Evolutionary conservation across 2,329 filamentous ascomycete species (phyloP).

Genomic region (Ophiostoma triangulosporum): DNA sequence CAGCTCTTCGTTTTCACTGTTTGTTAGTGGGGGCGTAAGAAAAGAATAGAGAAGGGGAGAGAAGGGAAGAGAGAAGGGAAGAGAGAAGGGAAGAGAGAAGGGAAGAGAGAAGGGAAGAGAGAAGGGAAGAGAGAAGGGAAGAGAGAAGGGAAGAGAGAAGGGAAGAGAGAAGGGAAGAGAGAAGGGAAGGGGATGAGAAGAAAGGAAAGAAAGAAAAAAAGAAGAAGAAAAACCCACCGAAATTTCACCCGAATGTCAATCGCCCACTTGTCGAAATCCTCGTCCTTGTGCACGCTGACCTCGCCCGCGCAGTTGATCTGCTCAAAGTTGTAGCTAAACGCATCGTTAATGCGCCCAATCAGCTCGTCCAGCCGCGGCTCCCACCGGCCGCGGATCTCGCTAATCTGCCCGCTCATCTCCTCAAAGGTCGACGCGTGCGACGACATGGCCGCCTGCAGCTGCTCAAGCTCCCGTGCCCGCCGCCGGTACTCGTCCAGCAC

Average conservation of each 20-base stretch:
- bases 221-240: conserved; percentile 21
- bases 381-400: conserved; percentile 56
- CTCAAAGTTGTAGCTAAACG: conserved; percentile 86
- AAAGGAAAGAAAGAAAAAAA: not conserved
- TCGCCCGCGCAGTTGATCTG: conserved; percentile 91
- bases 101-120: too few species aligned
- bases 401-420: conserved; percentile 43
- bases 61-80: too few species aligned
- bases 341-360: conserved; percentile 69
- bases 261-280: conserved; percentile 88
- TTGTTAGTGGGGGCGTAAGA: not conserved
- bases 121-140: too few species aligned
- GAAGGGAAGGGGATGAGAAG: too few species aligned
- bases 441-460: conserved; percentile 43
- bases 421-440: conserved; percentile 41
- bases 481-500: conserved; percentile 67
- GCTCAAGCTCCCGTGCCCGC: conserved; percentile 56
- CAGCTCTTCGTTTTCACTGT: conserved; percentile 62
- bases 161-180: too few species aligned
- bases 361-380: conserved; percentile 72
- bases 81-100: too few species aligned
- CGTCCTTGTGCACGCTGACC: conserved; percentile 75
- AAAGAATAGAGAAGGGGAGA: too few species aligned
- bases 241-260: conserved; percentile 94
- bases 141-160: too few species aligned